Evolutionary conservation across 108 stramenopile genomes (phyloP), one percentile per base, ranked within the genome.

Genomic region (Cyclotella atomus): DNA sequence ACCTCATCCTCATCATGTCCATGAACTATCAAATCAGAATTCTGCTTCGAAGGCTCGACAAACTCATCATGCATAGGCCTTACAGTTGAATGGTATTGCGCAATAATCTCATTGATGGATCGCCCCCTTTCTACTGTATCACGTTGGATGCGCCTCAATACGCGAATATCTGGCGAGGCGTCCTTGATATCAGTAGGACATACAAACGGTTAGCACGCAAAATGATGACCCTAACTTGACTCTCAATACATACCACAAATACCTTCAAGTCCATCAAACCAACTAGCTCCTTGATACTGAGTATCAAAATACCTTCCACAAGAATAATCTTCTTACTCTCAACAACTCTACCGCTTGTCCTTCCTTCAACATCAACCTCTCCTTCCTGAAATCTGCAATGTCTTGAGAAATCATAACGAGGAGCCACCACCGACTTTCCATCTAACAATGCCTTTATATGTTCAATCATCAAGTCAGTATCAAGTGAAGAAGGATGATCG

Each of bases 401-500:
- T 9, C 91, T 85, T 12, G 80, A 63, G 71, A 97, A 98, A 70
- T 97, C 96, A 68, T 97, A 98, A n/a, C 68, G 86, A 1, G 98
- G 98, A 8, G 97, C 83, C 19, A 83, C 72, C 3, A 95, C 91
- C 0, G 78, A 38, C 19, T 85, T 64, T 25, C 97, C 97, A 34
- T 62, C 45, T 46, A 88, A 82, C 4, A 98, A 76, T 38, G 81
- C 59, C 44, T 69, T 60, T n/a, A 98, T 35, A 47, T 98, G 96
- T 46, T 89, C 33, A 16, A 95, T 84, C 29, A 98, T 73, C 41
- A 98, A 67, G 19, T 84, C 84, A 6, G 97, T 97, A 34, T 98
- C 98, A n/a, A 98, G 72, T 38, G 91, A 79, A 52, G 94, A 87
- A 20, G 98, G 98, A 57, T 98, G 98, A 72, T 98, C 98, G 62